Conservation (phyloP, 352 stramenopile genomes). For the Phytopythium vexans region DNA sequence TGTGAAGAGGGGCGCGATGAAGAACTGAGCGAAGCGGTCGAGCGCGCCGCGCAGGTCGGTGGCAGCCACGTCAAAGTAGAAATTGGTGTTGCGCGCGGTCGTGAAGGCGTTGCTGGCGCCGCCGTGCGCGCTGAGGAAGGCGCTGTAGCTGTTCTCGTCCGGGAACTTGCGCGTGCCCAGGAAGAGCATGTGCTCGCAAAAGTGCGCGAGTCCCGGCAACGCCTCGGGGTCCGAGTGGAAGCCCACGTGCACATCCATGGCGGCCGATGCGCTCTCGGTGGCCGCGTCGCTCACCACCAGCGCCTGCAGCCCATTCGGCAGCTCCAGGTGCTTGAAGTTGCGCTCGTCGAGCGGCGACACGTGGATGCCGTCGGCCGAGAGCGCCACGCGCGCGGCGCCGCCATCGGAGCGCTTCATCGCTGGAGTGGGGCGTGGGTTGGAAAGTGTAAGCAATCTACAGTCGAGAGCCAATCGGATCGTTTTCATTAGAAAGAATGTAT, state of each 20-base stretch:
- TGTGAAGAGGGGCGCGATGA: conserved; percentile 94
- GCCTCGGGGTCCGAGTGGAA: conserved; percentile 86
- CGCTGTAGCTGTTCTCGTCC: conserved; percentile 91
- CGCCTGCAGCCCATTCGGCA: conserved; percentile 51
- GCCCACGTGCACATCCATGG: conserved; percentile 95
- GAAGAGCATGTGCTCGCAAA: conserved; percentile 97
- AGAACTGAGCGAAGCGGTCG: conserved; percentile 96
- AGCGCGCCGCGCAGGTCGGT: conserved; percentile 72
- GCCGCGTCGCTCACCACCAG: conserved; percentile 87
- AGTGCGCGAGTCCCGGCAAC: conserved; percentile 85
- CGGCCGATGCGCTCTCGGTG: conserved; percentile 90
- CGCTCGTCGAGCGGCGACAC: conserved; percentile 56
- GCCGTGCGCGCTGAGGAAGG: conserved; percentile 87
- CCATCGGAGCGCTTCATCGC: too few relatives aligned
- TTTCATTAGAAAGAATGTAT: too few relatives aligned
- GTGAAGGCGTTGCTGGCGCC: conserved; percentile 95
- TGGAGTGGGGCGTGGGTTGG: too few relatives aligned
- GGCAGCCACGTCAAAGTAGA: conserved; percentile 93
- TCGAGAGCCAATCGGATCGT: too few relatives aligned
- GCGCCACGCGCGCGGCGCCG: conserved; percentile 11
- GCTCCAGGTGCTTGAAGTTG: conserved; percentile 42
- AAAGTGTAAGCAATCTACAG: too few relatives aligned
- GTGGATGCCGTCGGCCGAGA: conserved; percentile 36
- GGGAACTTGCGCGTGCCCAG: conserved; percentile 96
- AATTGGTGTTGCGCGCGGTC: conserved; percentile 92